Evolutionary conservation across 768 basidiomycete genomes (phyloP), one percentile per base, ranked within the genome.

Genomic region (Hygrocybe coccinea): DNA sequence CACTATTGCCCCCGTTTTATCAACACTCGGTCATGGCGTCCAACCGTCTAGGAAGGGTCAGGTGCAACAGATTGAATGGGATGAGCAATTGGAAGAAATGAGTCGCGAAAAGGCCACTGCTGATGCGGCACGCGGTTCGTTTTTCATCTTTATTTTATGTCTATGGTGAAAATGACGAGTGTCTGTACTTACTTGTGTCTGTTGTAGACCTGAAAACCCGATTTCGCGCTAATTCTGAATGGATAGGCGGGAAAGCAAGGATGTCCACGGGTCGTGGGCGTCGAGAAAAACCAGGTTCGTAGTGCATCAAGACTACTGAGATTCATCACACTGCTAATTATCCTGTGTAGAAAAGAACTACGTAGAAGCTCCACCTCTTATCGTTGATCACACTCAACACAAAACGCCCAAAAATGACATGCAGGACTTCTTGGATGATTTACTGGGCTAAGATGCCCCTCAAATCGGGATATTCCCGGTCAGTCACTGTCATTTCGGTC

Each of bases 371-470:
- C 84, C 84, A 1, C 80, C 80, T 3, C 71, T 86, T 9, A 83
- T 82, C 0, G 68, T 69, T 0, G 74, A 74, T 21, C 38, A 35
- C 17, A 12, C 3, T 61, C 68, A 0, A 67, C 69, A 29, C 67
- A 74, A 72, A 72, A 76, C 66, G 48, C 71, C 77, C n/a, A 82
- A 80, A 60, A 71, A 69, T 36, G 76, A 82, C 51, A 83, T 89
- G 84, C 79, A 89, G 67, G 84, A 82, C 41, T 89, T 86, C 62
- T 68, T 89, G 25, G 87, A 89, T 56, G 85, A 87, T 36, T 65
- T 89, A 3, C 63, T 89, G 8, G 66, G 39, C 24, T 53, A 35
- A 50, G 14, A 22, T 22, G 10, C 17, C 36, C n/a, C n/a, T 37
- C 36, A 9, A n/a, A 9, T 37, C 36, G n/a, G 36, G 9, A 37